These are phyloP conservation scores for Leishmania tropica DNA, from an alignment of 208 protist species.

Conservation along the genomic window DNA sequence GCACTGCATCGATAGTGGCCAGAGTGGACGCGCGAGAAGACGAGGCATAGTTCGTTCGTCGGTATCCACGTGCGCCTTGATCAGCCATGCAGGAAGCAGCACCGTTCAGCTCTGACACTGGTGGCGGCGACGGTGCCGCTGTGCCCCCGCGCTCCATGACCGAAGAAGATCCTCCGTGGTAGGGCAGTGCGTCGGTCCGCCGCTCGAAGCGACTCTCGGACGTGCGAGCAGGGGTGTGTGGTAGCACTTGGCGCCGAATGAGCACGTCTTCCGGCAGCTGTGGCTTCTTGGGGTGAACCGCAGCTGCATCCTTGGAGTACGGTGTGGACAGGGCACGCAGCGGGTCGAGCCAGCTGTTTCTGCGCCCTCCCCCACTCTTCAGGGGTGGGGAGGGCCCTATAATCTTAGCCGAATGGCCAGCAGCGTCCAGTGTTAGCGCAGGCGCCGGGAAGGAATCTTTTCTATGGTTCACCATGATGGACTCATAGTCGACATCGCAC, in stretches of 20 bases:
- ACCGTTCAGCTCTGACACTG: background rate
- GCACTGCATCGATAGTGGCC: conserved; percentile 1
- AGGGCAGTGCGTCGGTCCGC: conserved; percentile 9
- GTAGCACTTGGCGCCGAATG: conserved; percentile 15
- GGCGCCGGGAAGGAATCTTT: conserved; percentile 3
- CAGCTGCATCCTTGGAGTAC: background rate
- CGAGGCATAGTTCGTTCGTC: background rate
- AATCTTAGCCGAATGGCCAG: background rate
- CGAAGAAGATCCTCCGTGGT: background rate
- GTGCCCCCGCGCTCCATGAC: conserved; percentile 12
- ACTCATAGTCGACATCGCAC: conserved; percentile 14
- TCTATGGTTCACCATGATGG: background rate
- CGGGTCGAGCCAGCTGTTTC: conserved; percentile 15
- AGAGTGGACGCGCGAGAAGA: conserved; percentile 8
- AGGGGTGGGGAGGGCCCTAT: background rate
- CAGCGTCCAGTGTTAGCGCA: background rate
- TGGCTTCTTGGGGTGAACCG: background rate
- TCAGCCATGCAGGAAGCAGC: background rate
- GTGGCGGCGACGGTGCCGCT: conserved; percentile 2
- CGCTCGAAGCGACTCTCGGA: conserved; percentile 2
- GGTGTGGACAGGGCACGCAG: conserved; percentile 13
- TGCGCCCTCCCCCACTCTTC: background rate
- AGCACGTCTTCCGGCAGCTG: background rate
- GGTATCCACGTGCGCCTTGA: background rate
- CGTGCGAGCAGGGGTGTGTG: conserved; percentile 14